A percentile compares a stretch with the other conserved stretches of the same genome.
Conservation (phyloP, 805 yeast species). For the Phaffomyces opuntiae region DNA sequence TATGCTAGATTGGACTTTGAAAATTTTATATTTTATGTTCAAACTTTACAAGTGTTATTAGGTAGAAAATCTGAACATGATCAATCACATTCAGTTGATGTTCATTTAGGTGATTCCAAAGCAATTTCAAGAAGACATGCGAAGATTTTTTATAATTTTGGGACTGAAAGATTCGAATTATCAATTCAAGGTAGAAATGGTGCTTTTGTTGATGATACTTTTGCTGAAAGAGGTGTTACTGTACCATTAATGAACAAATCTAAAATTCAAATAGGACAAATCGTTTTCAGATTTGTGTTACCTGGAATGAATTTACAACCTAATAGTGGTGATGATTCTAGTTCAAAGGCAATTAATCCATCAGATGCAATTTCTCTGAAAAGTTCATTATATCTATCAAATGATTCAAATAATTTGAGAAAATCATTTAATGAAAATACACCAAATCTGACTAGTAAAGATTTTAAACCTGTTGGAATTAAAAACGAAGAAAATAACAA, state of each 20-base stretch:
- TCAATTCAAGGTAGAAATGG: conserved; percentile 93
- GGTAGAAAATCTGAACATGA: conserved; percentile 85
- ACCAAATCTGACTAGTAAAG: conserved; percentile 16
- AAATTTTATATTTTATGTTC: conserved; percentile 89
- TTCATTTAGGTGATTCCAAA: conserved; percentile 85
- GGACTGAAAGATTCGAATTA: conserved; percentile 88
- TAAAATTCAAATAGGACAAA: conserved; percentile 88
- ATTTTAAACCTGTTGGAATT: conserved; percentile 17
- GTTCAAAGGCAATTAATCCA: conserved; percentile 44
- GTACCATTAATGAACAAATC: conserved; percentile 79
- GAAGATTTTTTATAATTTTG: conserved; percentile 92
- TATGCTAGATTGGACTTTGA: conserved; percentile 83
- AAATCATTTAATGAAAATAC: conserved; percentile 9
- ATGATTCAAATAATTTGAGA: conserved; percentile 2
- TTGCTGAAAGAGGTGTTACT: conserved; percentile 86
- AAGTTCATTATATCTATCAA: conserved; percentile 35
- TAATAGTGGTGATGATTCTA: conserved; percentile 18
- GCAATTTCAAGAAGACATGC: conserved; percentile 94
- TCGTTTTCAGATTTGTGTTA: conserved; percentile 78
- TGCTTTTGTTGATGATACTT: conserved; percentile 88
- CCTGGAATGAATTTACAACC: conserved; percentile 55
- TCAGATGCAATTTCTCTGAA: conserved; percentile 53
- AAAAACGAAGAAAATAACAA: conserved; percentile 10
- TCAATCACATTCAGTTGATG: conserved; percentile 70
- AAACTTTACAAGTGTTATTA: conserved; percentile 85